Evolutionary conservation across 2,329 filamentous ascomycete genomes (phyloP), one percentile per base, ranked within the genome.

Genomic region (Talaromyces marneffei): DNA sequence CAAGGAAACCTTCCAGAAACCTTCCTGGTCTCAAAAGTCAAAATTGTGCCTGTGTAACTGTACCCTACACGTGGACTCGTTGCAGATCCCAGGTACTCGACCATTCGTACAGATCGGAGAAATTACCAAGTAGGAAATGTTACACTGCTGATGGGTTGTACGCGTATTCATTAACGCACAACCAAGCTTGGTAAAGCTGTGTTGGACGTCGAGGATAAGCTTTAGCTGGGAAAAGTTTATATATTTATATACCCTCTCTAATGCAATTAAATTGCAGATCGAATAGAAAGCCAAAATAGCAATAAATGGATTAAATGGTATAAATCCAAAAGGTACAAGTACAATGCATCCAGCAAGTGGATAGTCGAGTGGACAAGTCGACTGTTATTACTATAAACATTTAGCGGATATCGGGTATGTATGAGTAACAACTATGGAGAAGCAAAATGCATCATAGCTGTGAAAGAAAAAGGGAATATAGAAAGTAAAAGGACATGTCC

Each of bases 381-480:
- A 55, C 39, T 25, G 35, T 40, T 20, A 57, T 35, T 25, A 52
- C 44, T 62, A 57, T 62, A 52, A 61, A 55, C 58, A 55, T 35
- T 52, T 23, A 39, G 35, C 52, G 37, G 39, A 44, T 18, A n/a
- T 48, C 16, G 57, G 29, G 50, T 50, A 62, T 60, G 61, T 59
- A 62, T 44, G 50, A 52, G 50, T 7, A 60, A 35, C 18, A 20
- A 52, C 10, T 23, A 52, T 52, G 29, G 48, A 35, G 10, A 35
- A 35, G 18, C 12, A 10, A 14, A 52, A 35, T 20, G n/a, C 2
- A 14, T 18, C 48, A 35, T 20, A 16, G 29, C 29, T 52, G 48
- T 52, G 29, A 52, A 14, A 35, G 2, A 35, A 35, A 35, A 33
- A 52, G 7, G 14, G 25, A 8, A 29, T 48, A 52, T 20, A 35